phyloP scores from a whole-genome alignment of 208 protist genomes.

The Acanthamoeba culbertsoni region DNA sequence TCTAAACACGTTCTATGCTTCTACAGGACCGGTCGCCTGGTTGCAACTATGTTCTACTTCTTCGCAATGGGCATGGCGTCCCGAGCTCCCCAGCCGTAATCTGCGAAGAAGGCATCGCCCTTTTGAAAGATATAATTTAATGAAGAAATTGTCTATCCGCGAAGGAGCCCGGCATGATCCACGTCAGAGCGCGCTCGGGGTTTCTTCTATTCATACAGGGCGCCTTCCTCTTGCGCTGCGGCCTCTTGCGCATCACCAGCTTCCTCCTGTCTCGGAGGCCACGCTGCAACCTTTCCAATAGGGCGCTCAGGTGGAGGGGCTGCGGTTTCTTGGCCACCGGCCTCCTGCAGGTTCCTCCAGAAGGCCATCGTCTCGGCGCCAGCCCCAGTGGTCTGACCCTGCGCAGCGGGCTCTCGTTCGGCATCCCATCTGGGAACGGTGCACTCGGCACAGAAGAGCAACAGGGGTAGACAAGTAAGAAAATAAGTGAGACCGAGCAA shows the following conservation, averaged over 20 bases:
- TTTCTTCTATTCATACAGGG: no score
- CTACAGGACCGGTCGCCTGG: slow-evolving; percentile 74
- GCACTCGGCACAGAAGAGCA: neutral
- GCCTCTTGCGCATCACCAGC: no score
- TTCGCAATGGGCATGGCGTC: slow-evolving; percentile 80
- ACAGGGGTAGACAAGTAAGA: neutral
- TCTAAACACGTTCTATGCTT: neutral
- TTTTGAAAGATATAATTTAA: no score
- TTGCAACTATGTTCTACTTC: slow-evolving; percentile 82
- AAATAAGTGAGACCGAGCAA: neutral
- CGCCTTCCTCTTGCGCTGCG: neutral
- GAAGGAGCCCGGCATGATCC: no score
- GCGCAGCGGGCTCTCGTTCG: neutral
- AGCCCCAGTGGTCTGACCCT: neutral
- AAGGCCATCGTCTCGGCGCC: neutral
- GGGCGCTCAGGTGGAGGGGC: neutral
- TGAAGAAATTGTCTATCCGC: no score
- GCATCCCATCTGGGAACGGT: neutral
- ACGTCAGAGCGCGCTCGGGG: no score
- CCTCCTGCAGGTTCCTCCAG: neutral
- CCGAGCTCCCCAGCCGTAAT: no score
- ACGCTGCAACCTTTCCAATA: neutral
- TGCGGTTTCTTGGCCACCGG: no score
- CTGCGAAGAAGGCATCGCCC: no score
- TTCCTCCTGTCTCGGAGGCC: neutral